Evolutionary conservation across 208 protist species (phyloP).

Genomic region (Trichomonas tenax): DNA sequence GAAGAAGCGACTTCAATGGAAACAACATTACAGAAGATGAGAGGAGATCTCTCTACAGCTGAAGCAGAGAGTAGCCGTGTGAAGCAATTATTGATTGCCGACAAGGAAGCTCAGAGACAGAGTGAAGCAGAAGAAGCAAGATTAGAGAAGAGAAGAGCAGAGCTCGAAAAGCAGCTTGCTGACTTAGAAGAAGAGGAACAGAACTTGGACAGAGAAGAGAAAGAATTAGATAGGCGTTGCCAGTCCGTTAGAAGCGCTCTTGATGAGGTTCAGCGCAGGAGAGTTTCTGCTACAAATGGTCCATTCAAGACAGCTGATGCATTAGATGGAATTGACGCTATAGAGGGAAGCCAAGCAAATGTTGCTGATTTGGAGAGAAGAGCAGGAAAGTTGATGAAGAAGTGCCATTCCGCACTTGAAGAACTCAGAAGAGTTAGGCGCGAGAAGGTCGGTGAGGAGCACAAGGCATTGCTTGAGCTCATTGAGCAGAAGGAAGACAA

Average conservation of each 20-base stretch:
- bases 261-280: neutral
- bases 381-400: neutral
- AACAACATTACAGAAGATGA: neutral
- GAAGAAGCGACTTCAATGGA: neutral
- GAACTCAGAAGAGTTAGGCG: neutral
- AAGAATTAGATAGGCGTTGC: neutral
- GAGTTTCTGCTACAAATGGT: neutral
- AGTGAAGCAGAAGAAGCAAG: neutral
- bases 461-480: neutral
- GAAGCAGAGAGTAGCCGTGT: neutral
- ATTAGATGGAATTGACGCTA: neutral
- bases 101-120: neutral
- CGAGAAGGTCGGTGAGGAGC: neutral
- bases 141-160: neutral
- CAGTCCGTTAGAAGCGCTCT: neutral
- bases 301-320: neutral
- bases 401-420: neutral
- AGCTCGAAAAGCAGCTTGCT: neutral
- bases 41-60: neutral
- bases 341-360: neutral
- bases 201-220: neutral
- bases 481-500: constrained; percentile 13
- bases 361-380: neutral
- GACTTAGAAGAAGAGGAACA: neutral
- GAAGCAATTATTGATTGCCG: neutral